Percentiles rank a stretch among this genome's conserved stretches.
phyloP scores from a whole-genome alignment of 2,329 filamentous ascomycete genomes.

The Ceratocystis albifundus region DNA sequence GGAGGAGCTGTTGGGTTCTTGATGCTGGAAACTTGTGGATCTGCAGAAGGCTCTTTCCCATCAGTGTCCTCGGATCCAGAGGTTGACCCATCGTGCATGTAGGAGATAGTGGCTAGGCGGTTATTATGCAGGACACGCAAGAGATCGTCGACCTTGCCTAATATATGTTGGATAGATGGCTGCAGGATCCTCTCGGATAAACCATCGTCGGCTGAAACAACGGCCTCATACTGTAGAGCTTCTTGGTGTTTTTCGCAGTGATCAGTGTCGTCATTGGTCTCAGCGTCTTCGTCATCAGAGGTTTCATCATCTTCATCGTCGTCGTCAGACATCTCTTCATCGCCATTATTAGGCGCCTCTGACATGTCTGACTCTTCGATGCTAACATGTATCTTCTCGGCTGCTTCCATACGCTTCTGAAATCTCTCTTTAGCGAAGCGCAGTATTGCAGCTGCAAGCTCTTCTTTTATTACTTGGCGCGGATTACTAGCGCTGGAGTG shows the following conservation, averaged over 20 bases:
- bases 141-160: slow-evolving; percentile 57
- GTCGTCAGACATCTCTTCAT: slow-evolving; percentile 8
- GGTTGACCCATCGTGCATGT: slow-evolving; percentile 22
- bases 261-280: neutral
- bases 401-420: neutral
- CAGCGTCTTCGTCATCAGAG: neutral
- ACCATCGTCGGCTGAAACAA: slow-evolving; percentile 59
- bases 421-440: slow-evolving; percentile 17
- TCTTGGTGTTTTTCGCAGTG: slow-evolving; percentile 23
- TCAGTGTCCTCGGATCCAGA: slow-evolving; percentile 5
- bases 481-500: neutral
- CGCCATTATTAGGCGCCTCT: slow-evolving; percentile 6
- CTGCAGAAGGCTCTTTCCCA: neutral
- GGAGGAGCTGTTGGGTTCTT: neutral
- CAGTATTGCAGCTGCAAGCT: slow-evolving; percentile 16
- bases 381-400: slow-evolving; percentile 12
- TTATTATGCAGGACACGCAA: slow-evolving; percentile 59
- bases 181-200: slow-evolving; percentile 51
- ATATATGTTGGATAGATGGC: slow-evolving; percentile 57
- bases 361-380: slow-evolving; percentile 18
- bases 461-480: slow-evolving; percentile 15
- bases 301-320: slow-evolving; percentile 1
- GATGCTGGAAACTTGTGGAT: neutral
- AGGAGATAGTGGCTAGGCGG: slow-evolving; percentile 33
- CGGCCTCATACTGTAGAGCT: slow-evolving; percentile 34